These are phyloP conservation scores for Termitomyces sp. DNA, from an alignment of 768 basidiomycete species.

Conservation along the genomic window DNA sequence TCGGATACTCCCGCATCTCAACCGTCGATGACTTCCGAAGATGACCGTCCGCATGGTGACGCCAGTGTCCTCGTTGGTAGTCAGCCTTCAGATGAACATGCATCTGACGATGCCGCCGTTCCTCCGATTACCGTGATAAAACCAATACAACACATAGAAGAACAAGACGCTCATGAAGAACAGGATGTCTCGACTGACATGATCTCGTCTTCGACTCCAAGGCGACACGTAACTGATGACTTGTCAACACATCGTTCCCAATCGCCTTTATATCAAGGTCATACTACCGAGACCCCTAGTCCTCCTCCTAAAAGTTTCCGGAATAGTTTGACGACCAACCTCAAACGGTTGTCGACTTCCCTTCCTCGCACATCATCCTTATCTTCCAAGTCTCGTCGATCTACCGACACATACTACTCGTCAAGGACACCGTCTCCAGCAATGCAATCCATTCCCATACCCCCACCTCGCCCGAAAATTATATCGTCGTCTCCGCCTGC, in stretches of 20 bases:
- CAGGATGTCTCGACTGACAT: slow-evolving; percentile 10
- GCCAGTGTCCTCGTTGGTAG: background rate
- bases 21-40: slow-evolving; percentile 4
- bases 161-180: slow-evolving; percentile 6
- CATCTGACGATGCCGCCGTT: slow-evolving; percentile 15
- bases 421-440: slow-evolving; percentile 33
- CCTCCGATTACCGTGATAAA: slow-evolving; percentile 35
- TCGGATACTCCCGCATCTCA: slow-evolving; percentile 9
- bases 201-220: slow-evolving; percentile 5
- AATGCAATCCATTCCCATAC: slow-evolving; percentile 9
- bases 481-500: slow-evolving; percentile 50
- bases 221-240: slow-evolving; percentile 16
- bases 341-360: slow-evolving; percentile 46
- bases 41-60: slow-evolving; percentile 4
- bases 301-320: slow-evolving; percentile 47
- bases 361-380: slow-evolving; percentile 65
- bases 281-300: slow-evolving; percentile 27
- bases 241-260: slow-evolving; percentile 9
- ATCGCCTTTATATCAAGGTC: slow-evolving; percentile 17
- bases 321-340: slow-evolving; percentile 38
- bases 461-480: slow-evolving; percentile 24
- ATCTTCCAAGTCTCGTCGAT: slow-evolving; percentile 33
- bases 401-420: slow-evolving; percentile 28
- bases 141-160: slow-evolving; percentile 15
- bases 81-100: background rate